These are phyloP conservation scores for Cardiospermum halicacabum DNA, from an alignment of 345 rosid genomes.

Conservation along the genomic window DNA sequence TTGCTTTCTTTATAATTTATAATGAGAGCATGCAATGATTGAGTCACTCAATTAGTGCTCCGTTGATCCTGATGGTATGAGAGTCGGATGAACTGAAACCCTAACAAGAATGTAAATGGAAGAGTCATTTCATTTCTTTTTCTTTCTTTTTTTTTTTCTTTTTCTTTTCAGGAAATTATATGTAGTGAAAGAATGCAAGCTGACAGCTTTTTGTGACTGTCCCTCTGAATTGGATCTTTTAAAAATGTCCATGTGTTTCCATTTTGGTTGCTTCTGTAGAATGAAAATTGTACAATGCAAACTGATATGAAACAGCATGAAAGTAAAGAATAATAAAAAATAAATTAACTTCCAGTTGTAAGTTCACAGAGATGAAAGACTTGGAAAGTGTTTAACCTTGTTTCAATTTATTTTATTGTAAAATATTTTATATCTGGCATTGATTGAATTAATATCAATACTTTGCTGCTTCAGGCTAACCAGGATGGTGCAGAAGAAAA, in stretches of 20 bases:
- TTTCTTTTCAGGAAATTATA: not conserved
- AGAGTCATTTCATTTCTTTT: not conserved
- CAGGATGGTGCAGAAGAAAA: constrained; percentile 31
- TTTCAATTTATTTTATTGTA: not conserved
- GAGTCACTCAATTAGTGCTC: not conserved
- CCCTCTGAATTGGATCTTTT: not conserved
- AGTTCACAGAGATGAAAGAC: not conserved
- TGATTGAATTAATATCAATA: not conserved
- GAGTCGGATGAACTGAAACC: not conserved
- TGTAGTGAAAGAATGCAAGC: not conserved
- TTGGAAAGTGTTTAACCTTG: not conserved
- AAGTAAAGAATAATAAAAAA: not conserved
- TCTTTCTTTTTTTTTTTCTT: not conserved
- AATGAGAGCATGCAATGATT: too few relatives aligned
- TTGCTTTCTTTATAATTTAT: too few relatives aligned
- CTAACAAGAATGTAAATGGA: not conserved
- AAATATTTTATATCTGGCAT: not conserved
- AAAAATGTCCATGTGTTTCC: not conserved
- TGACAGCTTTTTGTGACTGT: not conserved
- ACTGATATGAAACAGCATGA: too few relatives aligned
- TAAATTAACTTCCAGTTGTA: too few relatives aligned
- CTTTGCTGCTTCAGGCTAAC: constrained; percentile 27
- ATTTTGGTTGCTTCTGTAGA: not conserved
- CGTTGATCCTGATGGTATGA: not conserved
- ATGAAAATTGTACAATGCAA: too few relatives aligned